A percentile compares a stretch with the other conserved stretches of the same genome.
Conservation (phyloP, 768 basidiomycete species). For the Clavulina sp. region DNA sequence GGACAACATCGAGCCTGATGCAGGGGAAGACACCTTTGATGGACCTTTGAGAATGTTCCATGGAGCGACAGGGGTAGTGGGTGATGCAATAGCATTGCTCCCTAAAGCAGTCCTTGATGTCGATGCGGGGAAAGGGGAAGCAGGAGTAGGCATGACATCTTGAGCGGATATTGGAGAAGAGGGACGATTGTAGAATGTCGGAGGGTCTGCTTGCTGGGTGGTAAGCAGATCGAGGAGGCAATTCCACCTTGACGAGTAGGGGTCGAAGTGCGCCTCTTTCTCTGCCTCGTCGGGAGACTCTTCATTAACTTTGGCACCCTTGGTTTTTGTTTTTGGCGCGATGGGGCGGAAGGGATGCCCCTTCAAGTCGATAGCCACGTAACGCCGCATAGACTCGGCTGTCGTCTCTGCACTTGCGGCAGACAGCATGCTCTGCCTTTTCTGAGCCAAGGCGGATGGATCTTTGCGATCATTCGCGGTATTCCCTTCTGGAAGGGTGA, state of each 20-base stretch:
- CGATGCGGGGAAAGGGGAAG: constrained; percentile 52
- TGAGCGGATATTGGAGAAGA: constrained; percentile 17
- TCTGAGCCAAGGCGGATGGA: neutral
- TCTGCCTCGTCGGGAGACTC: neutral
- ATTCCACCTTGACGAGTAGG: constrained; percentile 80
- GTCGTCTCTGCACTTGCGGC: neutral
- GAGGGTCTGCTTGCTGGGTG: constrained; percentile 14
- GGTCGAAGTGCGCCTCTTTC: constrained; percentile 32
- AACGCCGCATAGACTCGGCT: neutral
- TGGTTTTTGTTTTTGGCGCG: constrained; percentile 1
- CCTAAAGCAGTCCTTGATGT: neutral
- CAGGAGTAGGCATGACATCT: constrained; percentile 50
- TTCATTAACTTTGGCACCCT: constrained; percentile 22
- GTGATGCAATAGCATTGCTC: no score
- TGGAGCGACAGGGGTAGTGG: no score
- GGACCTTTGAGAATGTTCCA: no score
- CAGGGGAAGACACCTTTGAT: neutral
- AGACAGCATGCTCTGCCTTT: neutral
- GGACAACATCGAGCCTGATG: neutral
- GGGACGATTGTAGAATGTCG: constrained; percentile 7
- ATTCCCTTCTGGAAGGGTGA: constrained; percentile 36
- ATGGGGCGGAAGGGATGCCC: constrained; percentile 44
- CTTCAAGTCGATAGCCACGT: constrained; percentile 45
- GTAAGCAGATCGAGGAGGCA: constrained; percentile 65
- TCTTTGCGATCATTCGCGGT: neutral